A percentile compares a stretch with the other conserved stretches of the same genome.
Evolutionary conservation across 306 rosid species (phyloP).

Genomic region (Begonia peltatifolia): DNA sequence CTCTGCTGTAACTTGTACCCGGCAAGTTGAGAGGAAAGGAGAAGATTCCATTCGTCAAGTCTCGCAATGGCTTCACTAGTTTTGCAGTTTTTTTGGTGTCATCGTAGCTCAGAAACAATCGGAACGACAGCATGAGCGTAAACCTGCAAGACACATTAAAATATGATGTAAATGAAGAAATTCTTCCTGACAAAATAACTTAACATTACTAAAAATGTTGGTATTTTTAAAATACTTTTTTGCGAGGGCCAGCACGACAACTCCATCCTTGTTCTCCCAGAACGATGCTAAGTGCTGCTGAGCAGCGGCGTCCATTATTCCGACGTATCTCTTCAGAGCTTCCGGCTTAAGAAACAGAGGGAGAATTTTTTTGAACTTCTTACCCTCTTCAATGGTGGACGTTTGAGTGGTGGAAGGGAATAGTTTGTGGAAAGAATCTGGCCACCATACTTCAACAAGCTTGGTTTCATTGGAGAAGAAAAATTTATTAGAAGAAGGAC

Average conservation of each 20-base stretch:
- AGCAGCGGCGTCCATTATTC: constrained; percentile 5
- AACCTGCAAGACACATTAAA: too few species aligned
- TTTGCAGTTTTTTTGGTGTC: not conserved
- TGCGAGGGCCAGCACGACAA: not conserved
- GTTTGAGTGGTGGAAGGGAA: constrained; percentile 7
- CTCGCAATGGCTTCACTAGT: not conserved
- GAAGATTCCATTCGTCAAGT: constrained; percentile 4
- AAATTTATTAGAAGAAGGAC: not conserved
- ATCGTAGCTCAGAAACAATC: constrained; percentile 5
- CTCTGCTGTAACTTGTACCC: not conserved
- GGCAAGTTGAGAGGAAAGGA: constrained; percentile 5
- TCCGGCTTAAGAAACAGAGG: constrained; percentile 9
- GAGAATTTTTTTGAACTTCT: not conserved
- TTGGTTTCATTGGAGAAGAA: constrained; percentile 6
- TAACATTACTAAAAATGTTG: too few species aligned
- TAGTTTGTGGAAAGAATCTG: constrained; percentile 3
- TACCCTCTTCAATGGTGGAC: constrained; percentile 2
- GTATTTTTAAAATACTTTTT: not conserved
- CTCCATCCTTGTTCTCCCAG: constrained; percentile 3
- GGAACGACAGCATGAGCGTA: not conserved
- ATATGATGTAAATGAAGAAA: too few species aligned
- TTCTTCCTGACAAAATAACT: too few species aligned
- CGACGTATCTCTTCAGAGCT: constrained; percentile 5
- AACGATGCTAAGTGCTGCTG: constrained; percentile 1
- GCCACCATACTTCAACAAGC: constrained; percentile 9